A percentile compares a stretch with the other conserved stretches of the same genome.
Conservation (phyloP, 2,329 filamentous ascomycete species). For the Neocatenulostroma microsporum region DNA sequence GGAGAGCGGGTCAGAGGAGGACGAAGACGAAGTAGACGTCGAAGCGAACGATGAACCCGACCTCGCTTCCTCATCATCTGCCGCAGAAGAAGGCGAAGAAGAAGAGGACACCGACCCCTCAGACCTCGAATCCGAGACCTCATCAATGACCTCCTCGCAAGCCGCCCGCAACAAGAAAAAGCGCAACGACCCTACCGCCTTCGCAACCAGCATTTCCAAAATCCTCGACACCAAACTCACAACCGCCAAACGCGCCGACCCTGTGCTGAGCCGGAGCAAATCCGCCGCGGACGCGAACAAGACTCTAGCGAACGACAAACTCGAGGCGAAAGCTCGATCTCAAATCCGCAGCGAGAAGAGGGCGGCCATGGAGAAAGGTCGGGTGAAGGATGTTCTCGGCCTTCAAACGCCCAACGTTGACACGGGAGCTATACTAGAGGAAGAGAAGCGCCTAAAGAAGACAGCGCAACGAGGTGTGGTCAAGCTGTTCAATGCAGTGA, state of each 20-base stretch:
- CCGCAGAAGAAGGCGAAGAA: conserved; percentile 29
- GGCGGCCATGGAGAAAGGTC: conserved; percentile 72
- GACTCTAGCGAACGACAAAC: conserved; percentile 63
- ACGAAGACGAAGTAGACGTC: conserved; percentile 16
- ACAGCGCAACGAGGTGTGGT: conserved; percentile 90
- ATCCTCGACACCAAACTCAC: conserved; percentile 87
- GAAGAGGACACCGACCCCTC: conserved; percentile 33
- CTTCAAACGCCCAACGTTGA: conserved; percentile 44
- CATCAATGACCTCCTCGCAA: conserved; percentile 20
- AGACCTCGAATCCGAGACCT: conserved; percentile 16
- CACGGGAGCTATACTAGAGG: conserved; percentile 52
- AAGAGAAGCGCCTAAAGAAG: conserved; percentile 74
- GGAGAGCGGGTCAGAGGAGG: conserved; percentile 3
- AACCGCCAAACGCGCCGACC: conserved; percentile 71
- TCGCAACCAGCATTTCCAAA: conserved; percentile 87
- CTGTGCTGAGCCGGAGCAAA: conserved; percentile 78
- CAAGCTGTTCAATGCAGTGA: conserved; percentile 91
- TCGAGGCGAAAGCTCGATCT: conserved; percentile 73
- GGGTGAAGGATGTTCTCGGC: conserved; percentile 77
- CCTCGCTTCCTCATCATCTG: conserved; percentile 1
- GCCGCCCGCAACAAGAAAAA: conserved; percentile 53
- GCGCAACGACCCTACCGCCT: conserved; percentile 83
- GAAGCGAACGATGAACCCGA: conserved; percentile 12
- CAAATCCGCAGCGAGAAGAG: conserved; percentile 76
- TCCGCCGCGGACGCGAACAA: conserved; percentile 64